phyloP scores from a whole-genome alignment of 108 stramenopile species.

The Asterionellopsis glacialis region DNA sequence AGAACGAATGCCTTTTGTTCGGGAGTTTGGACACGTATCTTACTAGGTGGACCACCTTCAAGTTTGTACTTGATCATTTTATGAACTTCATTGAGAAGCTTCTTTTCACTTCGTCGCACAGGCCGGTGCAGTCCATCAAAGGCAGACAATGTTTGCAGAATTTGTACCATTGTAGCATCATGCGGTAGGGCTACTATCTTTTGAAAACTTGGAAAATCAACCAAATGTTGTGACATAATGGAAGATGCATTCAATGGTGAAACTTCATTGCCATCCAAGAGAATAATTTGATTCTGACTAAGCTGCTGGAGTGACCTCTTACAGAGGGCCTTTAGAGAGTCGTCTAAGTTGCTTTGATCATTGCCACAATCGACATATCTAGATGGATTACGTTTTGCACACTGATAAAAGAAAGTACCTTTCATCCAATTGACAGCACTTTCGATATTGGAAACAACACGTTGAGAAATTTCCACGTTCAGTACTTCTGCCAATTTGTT shows the following conservation, averaged over 20 bases:
- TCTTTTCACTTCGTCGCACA: conserved; percentile 76
- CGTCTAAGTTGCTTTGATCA: background rate
- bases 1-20: conserved; percentile 80
- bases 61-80: conserved; percentile 69
- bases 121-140: conserved; percentile 59
- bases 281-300: background rate
- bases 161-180: conserved; percentile 49
- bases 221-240: conserved; percentile 76
- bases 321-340: no score
- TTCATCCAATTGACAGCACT: conserved; percentile 61
- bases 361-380: conserved; percentile 23
- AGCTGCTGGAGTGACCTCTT: no score
- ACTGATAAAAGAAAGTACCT: conserved; percentile 55
- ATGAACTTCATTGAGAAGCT: conserved; percentile 72
- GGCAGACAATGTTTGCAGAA: conserved; percentile 57
- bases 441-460: conserved; percentile 51
- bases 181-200: conserved; percentile 52
- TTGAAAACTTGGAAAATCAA: conserved; percentile 69
- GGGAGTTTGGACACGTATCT: conserved; percentile 66
- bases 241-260: conserved; percentile 36
- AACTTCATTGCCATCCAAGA: conserved; percentile 11
- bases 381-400: conserved; percentile 39
- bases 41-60: conserved; percentile 55
- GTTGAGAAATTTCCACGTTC: conserved; percentile 81
- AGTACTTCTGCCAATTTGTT: conserved; percentile 67